Evolutionary conservation across 2,329 filamentous ascomycete species (phyloP).

Genomic region (Ceratocystis ficicola): DNA sequence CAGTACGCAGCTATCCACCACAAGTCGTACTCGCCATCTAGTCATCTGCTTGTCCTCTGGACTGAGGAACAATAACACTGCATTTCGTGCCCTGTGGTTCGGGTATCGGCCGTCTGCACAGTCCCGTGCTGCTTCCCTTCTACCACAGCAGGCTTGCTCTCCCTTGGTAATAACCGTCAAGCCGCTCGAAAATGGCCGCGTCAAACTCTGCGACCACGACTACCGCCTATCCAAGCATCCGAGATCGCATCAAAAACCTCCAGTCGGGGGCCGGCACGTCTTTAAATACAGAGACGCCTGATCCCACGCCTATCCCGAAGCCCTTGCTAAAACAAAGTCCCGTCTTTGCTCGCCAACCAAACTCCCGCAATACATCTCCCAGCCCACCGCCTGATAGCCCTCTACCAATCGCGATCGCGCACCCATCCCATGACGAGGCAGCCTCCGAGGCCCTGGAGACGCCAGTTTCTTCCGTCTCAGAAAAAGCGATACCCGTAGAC

Average conservation of each 20-base stretch:
- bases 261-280: neutral
- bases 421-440: neutral
- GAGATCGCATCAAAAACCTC: constrained; percentile 1
- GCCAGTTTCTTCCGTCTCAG: neutral
- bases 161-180: neutral
- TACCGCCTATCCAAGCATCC: neutral
- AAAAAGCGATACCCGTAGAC: neutral
- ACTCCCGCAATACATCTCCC: neutral
- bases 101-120: neutral
- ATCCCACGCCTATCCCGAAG: neutral
- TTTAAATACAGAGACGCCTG: neutral
- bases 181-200: neutral
- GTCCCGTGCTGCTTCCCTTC: neutral
- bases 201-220: neutral
- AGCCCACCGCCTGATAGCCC: neutral
- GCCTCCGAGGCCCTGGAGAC: neutral
- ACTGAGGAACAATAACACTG: neutral
- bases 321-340: neutral
- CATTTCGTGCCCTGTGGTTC: neutral
- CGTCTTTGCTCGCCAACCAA: neutral
- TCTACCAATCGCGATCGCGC: neutral
- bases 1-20: too few relatives aligned
- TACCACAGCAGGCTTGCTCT: neutral
- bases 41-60: neutral
- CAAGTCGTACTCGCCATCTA: too few relatives aligned